Evolutionary conservation across 2,329 filamentous ascomycete genomes (phyloP).

Genomic region (Beauveria sp.): DNA sequence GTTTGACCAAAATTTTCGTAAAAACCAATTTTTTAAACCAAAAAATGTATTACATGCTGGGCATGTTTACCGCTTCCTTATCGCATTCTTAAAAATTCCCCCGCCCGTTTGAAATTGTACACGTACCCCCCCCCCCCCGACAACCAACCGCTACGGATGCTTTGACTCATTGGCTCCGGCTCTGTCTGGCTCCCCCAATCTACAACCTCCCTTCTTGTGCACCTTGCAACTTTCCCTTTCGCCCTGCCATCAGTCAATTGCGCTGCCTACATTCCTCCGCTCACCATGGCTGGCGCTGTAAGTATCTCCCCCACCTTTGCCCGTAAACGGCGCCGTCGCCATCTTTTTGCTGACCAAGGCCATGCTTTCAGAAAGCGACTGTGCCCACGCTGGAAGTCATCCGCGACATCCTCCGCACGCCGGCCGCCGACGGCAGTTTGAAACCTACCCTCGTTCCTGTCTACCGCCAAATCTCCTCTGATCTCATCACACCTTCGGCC

Average conservation of each 20-base stretch:
- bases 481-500: constrained; percentile 87
- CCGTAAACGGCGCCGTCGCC: not conserved
- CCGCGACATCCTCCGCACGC: constrained; percentile 32
- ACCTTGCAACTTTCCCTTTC: not conserved
- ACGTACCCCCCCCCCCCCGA: no score
- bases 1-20: no score
- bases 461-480: constrained; percentile 78
- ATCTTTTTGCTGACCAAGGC: constrained; percentile 10
- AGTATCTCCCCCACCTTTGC: constrained; percentile 9
- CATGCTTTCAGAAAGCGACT: constrained; percentile 27
- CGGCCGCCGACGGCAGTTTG: constrained; percentile 18
- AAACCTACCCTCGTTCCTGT: constrained; percentile 70
- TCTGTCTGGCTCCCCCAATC: not conserved
- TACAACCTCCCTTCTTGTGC: not conserved
- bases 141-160: not conserved
- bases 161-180: not conserved
- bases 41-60: no score
- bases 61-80: no score
- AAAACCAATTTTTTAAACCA: no score
- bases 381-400: constrained; percentile 40
- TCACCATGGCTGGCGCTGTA: constrained; percentile 24
- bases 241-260: not conserved
- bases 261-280: not conserved
- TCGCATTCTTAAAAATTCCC: no score
- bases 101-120: no score